Evolutionary conservation across 2,329 filamentous ascomycete species (phyloP).

Genomic region (Thelonectria rubi): DNA sequence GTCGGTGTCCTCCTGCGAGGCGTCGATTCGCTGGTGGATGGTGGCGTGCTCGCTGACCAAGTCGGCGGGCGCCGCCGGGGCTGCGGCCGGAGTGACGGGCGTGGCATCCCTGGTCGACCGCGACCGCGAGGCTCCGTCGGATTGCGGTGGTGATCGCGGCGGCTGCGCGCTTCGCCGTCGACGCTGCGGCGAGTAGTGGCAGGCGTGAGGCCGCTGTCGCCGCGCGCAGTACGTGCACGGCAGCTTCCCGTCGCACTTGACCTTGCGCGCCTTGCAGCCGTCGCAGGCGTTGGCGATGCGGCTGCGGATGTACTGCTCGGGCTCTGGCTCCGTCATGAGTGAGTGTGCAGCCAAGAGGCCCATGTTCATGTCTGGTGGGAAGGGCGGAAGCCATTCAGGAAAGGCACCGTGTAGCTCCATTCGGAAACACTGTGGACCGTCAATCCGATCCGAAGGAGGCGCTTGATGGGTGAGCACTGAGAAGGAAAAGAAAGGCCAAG

Average conservation of each 20-base stretch:
- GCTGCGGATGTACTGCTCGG: conserved; percentile 47
- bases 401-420: conserved; percentile 10
- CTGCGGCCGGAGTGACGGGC: conserved; percentile 28
- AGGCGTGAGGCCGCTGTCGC: conserved; percentile 53
- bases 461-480: no score
- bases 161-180: conserved; percentile 47
- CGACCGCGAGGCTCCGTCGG: conserved; percentile 28
- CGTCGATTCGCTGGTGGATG: background rate
- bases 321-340: conserved; percentile 35
- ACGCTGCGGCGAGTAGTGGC: conserved; percentile 58
- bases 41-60: conserved; percentile 7
- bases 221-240: conserved; percentile 61
- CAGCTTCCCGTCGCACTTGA: conserved; percentile 64
- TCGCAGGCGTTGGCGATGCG: conserved; percentile 65
- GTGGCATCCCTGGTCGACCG: conserved; percentile 31
- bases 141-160: conserved; percentile 33
- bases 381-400: background rate
- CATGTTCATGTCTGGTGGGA: conserved; percentile 29
- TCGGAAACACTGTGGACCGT: conserved; percentile 32
- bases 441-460: background rate
- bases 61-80: conserved; percentile 10
- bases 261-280: conserved; percentile 63
- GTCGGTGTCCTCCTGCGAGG: conserved; percentile 60
- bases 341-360: background rate
- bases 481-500: background rate